These are phyloP conservation scores for Hypoxylon fuscum DNA, from an alignment of 495 filamentous ascomycete genomes.

Conservation along the genomic window DNA sequence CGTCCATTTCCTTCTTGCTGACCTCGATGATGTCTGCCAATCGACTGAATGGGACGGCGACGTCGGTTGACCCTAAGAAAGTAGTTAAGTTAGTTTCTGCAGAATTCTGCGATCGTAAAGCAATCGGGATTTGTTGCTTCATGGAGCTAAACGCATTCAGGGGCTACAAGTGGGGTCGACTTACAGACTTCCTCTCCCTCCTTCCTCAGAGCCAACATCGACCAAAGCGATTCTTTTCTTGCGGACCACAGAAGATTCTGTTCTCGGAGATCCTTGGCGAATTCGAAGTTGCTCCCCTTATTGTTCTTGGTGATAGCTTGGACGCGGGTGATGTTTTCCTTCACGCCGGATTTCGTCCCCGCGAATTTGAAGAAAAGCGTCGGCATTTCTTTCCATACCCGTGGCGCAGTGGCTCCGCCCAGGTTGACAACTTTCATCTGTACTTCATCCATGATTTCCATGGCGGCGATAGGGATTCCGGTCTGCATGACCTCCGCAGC, in stretches of 20 bases:
- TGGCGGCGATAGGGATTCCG: constrained; percentile 77
- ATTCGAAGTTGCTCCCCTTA: constrained; percentile 75
- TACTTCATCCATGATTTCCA: constrained; percentile 87
- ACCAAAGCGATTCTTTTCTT: constrained; percentile 79
- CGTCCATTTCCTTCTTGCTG: constrained; percentile 88
- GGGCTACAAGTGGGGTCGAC: constrained; percentile 25
- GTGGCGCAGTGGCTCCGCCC: constrained; percentile 69
- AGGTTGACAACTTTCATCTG: constrained; percentile 83
- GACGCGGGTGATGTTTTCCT: constrained; percentile 72
- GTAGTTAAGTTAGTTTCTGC: neutral
- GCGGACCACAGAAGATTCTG: constrained; percentile 78
- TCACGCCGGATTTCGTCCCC: constrained; percentile 73
- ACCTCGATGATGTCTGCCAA: constrained; percentile 90
- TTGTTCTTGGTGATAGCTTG: constrained; percentile 69
- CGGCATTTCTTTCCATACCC: constrained; percentile 77
- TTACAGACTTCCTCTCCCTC: constrained; percentile 67
- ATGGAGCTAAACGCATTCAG: constrained; percentile 2
- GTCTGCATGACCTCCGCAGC: constrained; percentile 75
- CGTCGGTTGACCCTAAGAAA: constrained; percentile 74
- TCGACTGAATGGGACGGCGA: constrained; percentile 86
- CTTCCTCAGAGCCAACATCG: constrained; percentile 73
- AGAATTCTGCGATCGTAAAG: neutral
- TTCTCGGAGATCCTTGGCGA: constrained; percentile 72
- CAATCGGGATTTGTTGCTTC: neutral
- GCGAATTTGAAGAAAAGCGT: constrained; percentile 89